These are phyloP conservation scores for Dichomitus squalens DNA, from an alignment of 1,284 basidiomycete species.

Conservation along the genomic window DNA sequence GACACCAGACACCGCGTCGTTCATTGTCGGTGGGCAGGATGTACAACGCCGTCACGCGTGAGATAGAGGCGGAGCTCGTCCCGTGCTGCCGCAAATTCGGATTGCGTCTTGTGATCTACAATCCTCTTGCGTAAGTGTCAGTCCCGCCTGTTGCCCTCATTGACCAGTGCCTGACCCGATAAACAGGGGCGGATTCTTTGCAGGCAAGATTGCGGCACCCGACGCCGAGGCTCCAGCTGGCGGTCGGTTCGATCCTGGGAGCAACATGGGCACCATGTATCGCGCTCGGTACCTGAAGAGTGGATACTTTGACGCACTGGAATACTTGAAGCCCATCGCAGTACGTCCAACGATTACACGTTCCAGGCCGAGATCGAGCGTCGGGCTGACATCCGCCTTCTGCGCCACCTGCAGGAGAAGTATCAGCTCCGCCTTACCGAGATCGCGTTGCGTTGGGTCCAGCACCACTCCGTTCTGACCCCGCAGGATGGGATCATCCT, in stretches of 20 bases:
- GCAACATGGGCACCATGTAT: slow-evolving; percentile 40
- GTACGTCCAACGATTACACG: slow-evolving; percentile 13
- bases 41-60: slow-evolving; percentile 56
- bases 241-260: slow-evolving; percentile 38
- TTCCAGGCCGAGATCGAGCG: neutral
- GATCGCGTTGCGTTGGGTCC: slow-evolving; percentile 47
- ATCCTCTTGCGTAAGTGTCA: slow-evolving; percentile 47
- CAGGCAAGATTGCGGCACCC: slow-evolving; percentile 43
- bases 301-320: slow-evolving; percentile 48
- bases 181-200: slow-evolving; percentile 45
- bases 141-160: neutral
- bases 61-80: slow-evolving; percentile 57
- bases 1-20: too few relatives aligned
- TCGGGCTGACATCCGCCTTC: neutral
- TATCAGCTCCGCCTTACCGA: slow-evolving; percentile 44
- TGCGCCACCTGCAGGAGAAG: slow-evolving; percentile 36
- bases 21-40: slow-evolving; percentile 32
- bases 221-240: slow-evolving; percentile 33
- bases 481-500: slow-evolving; percentile 44
- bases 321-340: slow-evolving; percentile 42
- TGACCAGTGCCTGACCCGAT: neutral
- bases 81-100: slow-evolving; percentile 58
- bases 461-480: slow-evolving; percentile 47
- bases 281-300: slow-evolving; percentile 46
- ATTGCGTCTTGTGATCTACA: slow-evolving; percentile 54